Evolutionary conservation across 208 protist species (phyloP).

Genomic region (Crithidia acanthocephali): DNA sequence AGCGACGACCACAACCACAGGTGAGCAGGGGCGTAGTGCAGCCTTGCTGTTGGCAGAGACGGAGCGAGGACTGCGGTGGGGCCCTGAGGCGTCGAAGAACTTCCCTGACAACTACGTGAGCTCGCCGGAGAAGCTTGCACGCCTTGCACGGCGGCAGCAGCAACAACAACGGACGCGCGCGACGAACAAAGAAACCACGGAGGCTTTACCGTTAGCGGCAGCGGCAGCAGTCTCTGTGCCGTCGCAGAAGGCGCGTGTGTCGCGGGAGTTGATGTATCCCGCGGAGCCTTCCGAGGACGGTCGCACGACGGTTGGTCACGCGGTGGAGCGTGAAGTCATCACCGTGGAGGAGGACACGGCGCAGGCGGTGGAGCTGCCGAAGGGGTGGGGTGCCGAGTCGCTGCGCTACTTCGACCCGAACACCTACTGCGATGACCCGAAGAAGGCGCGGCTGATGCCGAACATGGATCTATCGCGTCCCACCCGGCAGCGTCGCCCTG

Average conservation of each 20-base stretch:
- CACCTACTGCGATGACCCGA: slow-evolving; percentile 79
- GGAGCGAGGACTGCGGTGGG: slow-evolving; percentile 45
- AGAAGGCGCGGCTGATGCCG: slow-evolving; percentile 53
- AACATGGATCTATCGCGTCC: slow-evolving; percentile 25
- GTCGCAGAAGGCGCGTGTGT: slow-evolving; percentile 11
- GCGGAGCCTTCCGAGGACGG: slow-evolving; percentile 2
- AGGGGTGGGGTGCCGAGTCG: slow-evolving; percentile 80
- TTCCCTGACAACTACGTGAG: slow-evolving; percentile 79
- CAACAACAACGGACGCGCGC: slow-evolving; percentile 2
- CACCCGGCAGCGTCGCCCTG: slow-evolving; percentile 23
- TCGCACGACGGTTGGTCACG: slow-evolving; percentile 45
- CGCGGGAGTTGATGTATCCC: slow-evolving; percentile 16
- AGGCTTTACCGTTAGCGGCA: too few relatives aligned
- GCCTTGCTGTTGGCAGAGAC: background rate
- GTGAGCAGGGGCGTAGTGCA: background rate
- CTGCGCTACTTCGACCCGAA: slow-evolving; percentile 76
- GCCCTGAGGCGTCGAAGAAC: slow-evolving; percentile 67
- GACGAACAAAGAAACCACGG: slow-evolving; percentile 12
- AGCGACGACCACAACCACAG: too few relatives aligned
- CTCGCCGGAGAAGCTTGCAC: slow-evolving; percentile 59
- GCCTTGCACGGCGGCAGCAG: slow-evolving; percentile 17
- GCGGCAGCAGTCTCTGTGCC: background rate
- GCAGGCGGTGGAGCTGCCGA: slow-evolving; percentile 32
- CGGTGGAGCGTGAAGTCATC: slow-evolving; percentile 28
- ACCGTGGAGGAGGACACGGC: slow-evolving; percentile 28